A percentile compares a stretch with the other conserved stretches of the same genome.
phyloP scores from a whole-genome alignment of 768 basidiomycete genomes.

The Naganishia onofrii region DNA sequence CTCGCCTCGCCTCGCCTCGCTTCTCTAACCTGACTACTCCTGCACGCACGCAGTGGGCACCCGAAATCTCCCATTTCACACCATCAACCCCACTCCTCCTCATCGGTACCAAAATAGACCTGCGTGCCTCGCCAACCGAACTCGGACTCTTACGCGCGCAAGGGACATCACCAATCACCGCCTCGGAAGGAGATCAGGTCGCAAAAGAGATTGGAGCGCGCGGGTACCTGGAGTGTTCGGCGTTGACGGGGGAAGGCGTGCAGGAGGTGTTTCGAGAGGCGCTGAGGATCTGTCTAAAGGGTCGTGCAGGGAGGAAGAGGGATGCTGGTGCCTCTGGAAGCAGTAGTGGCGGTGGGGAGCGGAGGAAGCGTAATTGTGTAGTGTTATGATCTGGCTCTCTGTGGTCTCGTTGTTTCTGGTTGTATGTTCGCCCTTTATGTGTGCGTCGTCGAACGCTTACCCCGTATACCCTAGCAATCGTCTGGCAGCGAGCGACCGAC shows the following conservation, averaged over 20 bases:
- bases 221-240: slow-evolving; percentile 96
- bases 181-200: slow-evolving; percentile 78
- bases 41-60: slow-evolving; percentile 73
- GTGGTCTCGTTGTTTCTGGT: no score
- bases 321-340: neutral
- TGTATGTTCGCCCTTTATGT: neutral
- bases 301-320: slow-evolving; percentile 42
- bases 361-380: slow-evolving; percentile 5
- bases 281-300: slow-evolving; percentile 61
- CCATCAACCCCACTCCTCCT: slow-evolving; percentile 90
- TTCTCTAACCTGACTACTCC: slow-evolving; percentile 6
- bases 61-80: slow-evolving; percentile 98
- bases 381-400: neutral
- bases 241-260: slow-evolving; percentile 92
- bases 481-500: neutral
- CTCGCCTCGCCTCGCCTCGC: neutral
- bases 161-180: slow-evolving; percentile 26
- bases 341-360: neutral
- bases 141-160: slow-evolving; percentile 15
- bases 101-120: slow-evolving; percentile 98
- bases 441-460: neutral
- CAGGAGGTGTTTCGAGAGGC: slow-evolving; percentile 98
- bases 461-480: neutral
- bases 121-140: slow-evolving; percentile 47
- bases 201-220: slow-evolving; percentile 94